A percentile compares a stretch with the other conserved stretches of the same genome.
These are phyloP conservation scores for Dentipellis fragilis DNA, from an alignment of 768 basidiomycete genomes.

Conservation along the genomic window DNA sequence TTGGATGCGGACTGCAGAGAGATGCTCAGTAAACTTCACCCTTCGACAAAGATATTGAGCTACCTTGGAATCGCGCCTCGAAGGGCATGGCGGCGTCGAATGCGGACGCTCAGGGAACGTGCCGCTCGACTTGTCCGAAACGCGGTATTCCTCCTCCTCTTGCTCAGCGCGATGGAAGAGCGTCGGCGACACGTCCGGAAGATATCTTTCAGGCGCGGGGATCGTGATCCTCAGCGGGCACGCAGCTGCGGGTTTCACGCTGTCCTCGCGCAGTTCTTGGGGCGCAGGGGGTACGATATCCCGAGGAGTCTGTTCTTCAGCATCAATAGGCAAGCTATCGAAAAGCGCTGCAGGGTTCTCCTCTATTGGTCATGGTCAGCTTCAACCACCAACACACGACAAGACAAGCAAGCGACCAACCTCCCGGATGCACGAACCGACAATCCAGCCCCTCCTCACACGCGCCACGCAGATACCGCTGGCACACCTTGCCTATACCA, in stretches of 20 bases:
- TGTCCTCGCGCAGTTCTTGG: background rate
- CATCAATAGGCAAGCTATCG: background rate
- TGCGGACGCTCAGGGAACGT: constrained; percentile 7
- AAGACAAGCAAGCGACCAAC: constrained; percentile 2
- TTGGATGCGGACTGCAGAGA: background rate
- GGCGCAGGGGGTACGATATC: background rate
- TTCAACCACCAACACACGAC: background rate
- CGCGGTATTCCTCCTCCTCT: background rate
- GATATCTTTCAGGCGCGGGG: background rate
- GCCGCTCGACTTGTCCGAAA: background rate
- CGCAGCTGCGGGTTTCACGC: background rate
- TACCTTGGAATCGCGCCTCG: background rate
- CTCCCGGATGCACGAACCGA: constrained; percentile 16
- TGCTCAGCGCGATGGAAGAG: background rate
- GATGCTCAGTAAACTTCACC: background rate
- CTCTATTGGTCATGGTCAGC: background rate
- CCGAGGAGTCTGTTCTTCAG: background rate
- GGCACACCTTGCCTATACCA: constrained; percentile 18
- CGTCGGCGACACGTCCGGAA: background rate
- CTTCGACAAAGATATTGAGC: background rate
- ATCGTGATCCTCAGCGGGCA: background rate
- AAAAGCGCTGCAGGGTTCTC: background rate
- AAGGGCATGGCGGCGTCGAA: constrained; percentile 8
- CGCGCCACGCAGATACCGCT: constrained; percentile 17
- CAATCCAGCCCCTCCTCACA: constrained; percentile 20